Evolutionary conservation across 805 yeast species (phyloP), one percentile per base, ranked within the genome.

Genomic region (Candida nitratophila): DNA sequence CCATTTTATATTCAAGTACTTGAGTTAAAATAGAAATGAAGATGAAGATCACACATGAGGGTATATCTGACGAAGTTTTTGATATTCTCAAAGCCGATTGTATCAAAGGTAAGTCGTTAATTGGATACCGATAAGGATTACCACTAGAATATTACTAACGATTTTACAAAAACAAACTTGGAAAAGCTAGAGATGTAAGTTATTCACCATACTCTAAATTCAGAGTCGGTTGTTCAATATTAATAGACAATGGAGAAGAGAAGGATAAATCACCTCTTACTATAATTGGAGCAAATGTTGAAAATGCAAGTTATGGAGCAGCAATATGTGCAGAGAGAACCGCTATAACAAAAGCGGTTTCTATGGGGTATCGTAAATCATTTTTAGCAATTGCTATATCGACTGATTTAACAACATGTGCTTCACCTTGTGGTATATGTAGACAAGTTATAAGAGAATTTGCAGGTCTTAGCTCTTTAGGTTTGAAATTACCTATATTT

Each of bases 401-500:
- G 3, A 74, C 86, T 20, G 90, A 83, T 56, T 52, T 73, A 37
- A 73, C 73, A 2, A 63, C 64, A 9, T 74, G 81, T 27, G 80
- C 85, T 11, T 70, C 90, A 10, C 99, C 99, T 0, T 91, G 99
- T 61, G 99, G 99, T 3, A 82, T 93, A 32, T 91, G 99, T 57
- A 71, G 99, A 43, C 99, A 91, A 63, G 77, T 84, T 44, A 78
- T 91, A 29, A 70, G 96, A 33, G 99, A 91, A 61, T 91, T 90
- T 61, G 76, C 81, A 0, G 37, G 37, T 12, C 17, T 19, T 11
- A 24, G 32, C 12, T 68, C 73, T 8, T 56, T 45, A 4, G 56
- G 49, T 4, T 45, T 57, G 17, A 46, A 50, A 17, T 26, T 78
- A 24, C 84, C 86, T 0, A 63, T 91, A 2, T 77, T 74, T 58